Conservation (phyloP, 495 filamentous ascomycete genomes). For the Podospora fimiseda region DNA sequence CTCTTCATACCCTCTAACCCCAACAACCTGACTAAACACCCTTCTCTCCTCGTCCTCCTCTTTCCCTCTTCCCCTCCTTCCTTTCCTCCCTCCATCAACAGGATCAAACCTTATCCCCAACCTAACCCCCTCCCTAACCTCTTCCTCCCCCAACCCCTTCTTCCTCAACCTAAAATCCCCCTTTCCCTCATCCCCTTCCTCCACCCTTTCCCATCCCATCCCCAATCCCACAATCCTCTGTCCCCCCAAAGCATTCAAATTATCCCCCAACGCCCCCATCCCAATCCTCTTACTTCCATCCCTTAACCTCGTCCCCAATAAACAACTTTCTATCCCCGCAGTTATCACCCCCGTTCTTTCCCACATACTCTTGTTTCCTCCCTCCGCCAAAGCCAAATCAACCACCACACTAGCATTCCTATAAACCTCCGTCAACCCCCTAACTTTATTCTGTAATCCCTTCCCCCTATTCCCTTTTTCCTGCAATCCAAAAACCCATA, state of each 20-base stretch:
- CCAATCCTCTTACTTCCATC: constrained; percentile 42
- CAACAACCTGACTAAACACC: constrained; percentile 28
- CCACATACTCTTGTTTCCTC: constrained; percentile 69
- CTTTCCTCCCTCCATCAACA: constrained; percentile 9
- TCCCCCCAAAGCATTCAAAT: constrained; percentile 68
- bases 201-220: constrained; percentile 35
- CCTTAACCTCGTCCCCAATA: constrained; percentile 67
- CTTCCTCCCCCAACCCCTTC: constrained; percentile 7
- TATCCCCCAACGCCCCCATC: constrained; percentile 59
- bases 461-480: constrained; percentile 49
- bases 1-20: constrained; percentile 16
- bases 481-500: constrained; percentile 84
- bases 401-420: constrained; percentile 70
- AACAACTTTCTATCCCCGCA: constrained; percentile 71
- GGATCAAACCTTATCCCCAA: constrained; percentile 25
- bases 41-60: constrained; percentile 8
- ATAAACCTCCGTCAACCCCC: constrained; percentile 59
- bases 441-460: constrained; percentile 61
- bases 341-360: constrained; percentile 72
- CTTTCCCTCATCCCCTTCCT: constrained; percentile 6
- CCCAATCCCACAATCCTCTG: constrained; percentile 74
- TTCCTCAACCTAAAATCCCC: background rate
- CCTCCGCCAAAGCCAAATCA: constrained; percentile 61
- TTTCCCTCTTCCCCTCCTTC: constrained; percentile 1
- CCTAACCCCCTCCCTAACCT: constrained; percentile 15